Evolutionary conservation across 2,329 filamentous ascomycete genomes (phyloP).

Genomic region (Aspergillus sp.): DNA sequence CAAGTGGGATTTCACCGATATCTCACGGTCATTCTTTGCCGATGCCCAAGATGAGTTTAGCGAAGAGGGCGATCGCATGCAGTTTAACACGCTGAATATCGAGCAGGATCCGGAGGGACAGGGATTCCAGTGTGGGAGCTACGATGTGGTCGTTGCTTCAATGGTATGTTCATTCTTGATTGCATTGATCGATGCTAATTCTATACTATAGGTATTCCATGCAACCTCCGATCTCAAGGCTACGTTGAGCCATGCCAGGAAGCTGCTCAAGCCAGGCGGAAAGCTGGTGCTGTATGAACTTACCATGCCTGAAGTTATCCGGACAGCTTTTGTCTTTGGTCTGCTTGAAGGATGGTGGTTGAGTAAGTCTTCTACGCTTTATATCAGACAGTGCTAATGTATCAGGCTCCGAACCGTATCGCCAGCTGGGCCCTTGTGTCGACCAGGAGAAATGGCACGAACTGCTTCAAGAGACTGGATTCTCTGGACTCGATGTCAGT

Average conservation of each 20-base stretch:
- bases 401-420: constrained; percentile 5
- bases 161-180: constrained; percentile 2
- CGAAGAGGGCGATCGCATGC: constrained; percentile 5
- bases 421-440: constrained; percentile 5
- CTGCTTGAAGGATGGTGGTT: constrained; percentile 11
- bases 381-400: too few relatives aligned
- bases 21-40: constrained; percentile 9
- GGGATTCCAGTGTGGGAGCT: constrained; percentile 11
- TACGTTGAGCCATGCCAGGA: not conserved
- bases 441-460: constrained; percentile 4
- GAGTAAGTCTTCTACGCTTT: not conserved
- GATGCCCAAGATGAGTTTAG: constrained; percentile 5
- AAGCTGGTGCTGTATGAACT: constrained; percentile 8
- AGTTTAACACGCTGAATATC: constrained; percentile 9
- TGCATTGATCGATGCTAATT: too few relatives aligned
- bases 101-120: constrained; percentile 11
- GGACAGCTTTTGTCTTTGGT: constrained; percentile 6
- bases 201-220: constrained; percentile 4
- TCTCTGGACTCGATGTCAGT: constrained; percentile 13
- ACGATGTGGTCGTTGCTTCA: constrained; percentile 14
- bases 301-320: constrained; percentile 1
- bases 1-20: constrained; percentile 15
- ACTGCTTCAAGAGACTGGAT: constrained; percentile 7
- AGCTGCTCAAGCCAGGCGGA: constrained; percentile 1
- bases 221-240: constrained; percentile 1